phyloP scores from a whole-genome alignment of 192 early-diverging fungal genomes.

The Rhizoclosmatium sp. region DNA sequence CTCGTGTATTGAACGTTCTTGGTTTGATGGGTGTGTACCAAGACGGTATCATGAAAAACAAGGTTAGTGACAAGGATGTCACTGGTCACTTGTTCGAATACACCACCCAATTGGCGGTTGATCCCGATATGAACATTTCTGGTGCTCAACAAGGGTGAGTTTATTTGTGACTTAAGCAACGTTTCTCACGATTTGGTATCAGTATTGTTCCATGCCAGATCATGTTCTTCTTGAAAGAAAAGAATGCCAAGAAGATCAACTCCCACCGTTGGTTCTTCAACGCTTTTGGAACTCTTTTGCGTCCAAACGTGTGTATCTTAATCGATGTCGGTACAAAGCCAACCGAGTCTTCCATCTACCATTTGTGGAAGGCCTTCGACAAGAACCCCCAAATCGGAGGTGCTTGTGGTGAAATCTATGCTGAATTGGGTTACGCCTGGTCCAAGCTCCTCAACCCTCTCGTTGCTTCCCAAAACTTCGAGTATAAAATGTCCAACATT shows the following conservation, averaged over 20 bases:
- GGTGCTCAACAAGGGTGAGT: constrained; percentile 66
- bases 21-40: constrained; percentile 79
- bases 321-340: constrained; percentile 96
- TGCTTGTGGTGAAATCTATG: constrained; percentile 94
- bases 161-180: neutral
- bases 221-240: constrained; percentile 91
- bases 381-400: constrained; percentile 81
- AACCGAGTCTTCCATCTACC: constrained; percentile 82
- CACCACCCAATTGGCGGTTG: constrained; percentile 79
- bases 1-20: constrained; percentile 78
- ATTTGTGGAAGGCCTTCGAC: constrained; percentile 94
- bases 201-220: constrained; percentile 81
- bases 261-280: constrained; percentile 98
- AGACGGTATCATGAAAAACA: constrained; percentile 61
- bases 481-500: constrained; percentile 71
- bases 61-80: constrained; percentile 75
- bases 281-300: constrained; percentile 82
- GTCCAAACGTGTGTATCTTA: constrained; percentile 84
- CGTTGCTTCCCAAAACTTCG: constrained; percentile 77
- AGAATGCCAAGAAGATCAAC: constrained; percentile 94
- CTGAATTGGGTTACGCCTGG: constrained; percentile 64
- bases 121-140: constrained; percentile 70
- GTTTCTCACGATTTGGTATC: neutral
- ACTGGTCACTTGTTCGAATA: constrained; percentile 90
- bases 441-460: constrained; percentile 70